Percentiles rank a stretch among this genome's conserved stretches.
Evolutionary conservation across 192 early-diverging fungal genomes (phyloP).

Genomic region (Spizellomyces punctatus): DNA sequence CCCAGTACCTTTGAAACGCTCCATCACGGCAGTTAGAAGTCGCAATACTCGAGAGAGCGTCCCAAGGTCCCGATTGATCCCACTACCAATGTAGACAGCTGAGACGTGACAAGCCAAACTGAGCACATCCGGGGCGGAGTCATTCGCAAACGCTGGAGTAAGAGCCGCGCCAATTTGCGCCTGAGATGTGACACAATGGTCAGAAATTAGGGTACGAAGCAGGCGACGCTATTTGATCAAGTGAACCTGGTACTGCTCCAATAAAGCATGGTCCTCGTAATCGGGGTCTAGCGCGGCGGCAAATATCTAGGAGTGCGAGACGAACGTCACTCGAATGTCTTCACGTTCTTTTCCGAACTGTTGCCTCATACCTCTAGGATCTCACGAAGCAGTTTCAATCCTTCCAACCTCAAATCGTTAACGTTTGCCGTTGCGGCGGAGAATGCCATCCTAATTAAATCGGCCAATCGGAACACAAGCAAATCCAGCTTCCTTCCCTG

Average conservation of each 20-base stretch:
- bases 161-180: constrained; percentile 93
- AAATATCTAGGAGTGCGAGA: constrained; percentile 47
- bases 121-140: constrained; percentile 74
- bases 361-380: constrained; percentile 61
- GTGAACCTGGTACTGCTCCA: constrained; percentile 80
- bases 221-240: constrained; percentile 4
- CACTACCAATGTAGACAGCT: constrained; percentile 82
- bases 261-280: constrained; percentile 74
- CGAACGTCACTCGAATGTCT: not conserved
- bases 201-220: no score
- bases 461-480: constrained; percentile 75
- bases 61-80: constrained; percentile 81
- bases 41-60: constrained; percentile 71
- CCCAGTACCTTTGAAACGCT: constrained; percentile 62
- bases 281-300: constrained; percentile 83
- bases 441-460: constrained; percentile 89
- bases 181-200: no score
- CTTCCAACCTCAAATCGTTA: constrained; percentile 73
- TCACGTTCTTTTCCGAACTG: not conserved
- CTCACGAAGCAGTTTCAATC: constrained; percentile 76
- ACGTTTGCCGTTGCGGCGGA: constrained; percentile 81
- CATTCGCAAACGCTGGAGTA: constrained; percentile 78
- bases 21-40: constrained; percentile 69
- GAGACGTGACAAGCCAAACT: constrained; percentile 78
- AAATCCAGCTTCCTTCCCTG: constrained; percentile 55